Evolutionary conservation across 805 yeast species (phyloP), one percentile per base, ranked within the genome.

Genomic region (Wickerhamomyces subpelliculosus): DNA sequence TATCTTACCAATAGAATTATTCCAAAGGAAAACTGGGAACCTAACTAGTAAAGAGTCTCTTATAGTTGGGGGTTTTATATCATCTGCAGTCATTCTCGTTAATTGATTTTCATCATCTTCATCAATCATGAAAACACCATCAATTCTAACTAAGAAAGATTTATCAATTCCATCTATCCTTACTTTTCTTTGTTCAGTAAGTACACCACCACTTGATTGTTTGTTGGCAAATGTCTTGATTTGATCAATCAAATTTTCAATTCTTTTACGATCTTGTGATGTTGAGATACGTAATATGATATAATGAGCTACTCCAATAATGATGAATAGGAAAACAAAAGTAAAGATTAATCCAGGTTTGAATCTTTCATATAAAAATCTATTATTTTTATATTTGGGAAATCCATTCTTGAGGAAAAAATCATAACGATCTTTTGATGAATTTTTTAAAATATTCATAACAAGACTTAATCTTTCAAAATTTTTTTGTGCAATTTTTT

Each of bases 341-440:
- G 84, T 74, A 35, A 77, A 55, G 10, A 70, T 47, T 24, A 73
- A 55, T 28, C 82, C 81, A 18, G 88, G 96, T 52, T 81, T 73
- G 70, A 69, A 87, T 58, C 80, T 71, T 53, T 75, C 56, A 57
- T 82, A 75, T 45, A 68, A 67, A 66, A 83, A 75, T 37, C 76
- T 85, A 17, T 78, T 70, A 13, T 79, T 85, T 41, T 78, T 78
- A 73, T 84, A 86, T 44, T 71, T 68, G 7, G 98, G 97, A 62
- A 93, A 90, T 8, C 97, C 97, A 48, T 76, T 73, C 31, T 74
- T 67, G 38, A 84, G 65, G 61, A 85, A 93, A 58, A 77, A 88
- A 59, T 93, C 97, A 58, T 93, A 93, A 8, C 87, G 70, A 35
- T 80, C 77, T 44, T 80, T 75, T 41, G 69, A 68, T 19, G 73